Percentiles rank a stretch among this genome's conserved stretches.
These are phyloP conservation scores for Magnaporthiopsis rhizophila DNA, from an alignment of 2,329 filamentous ascomycete species.

Conservation along the genomic window DNA sequence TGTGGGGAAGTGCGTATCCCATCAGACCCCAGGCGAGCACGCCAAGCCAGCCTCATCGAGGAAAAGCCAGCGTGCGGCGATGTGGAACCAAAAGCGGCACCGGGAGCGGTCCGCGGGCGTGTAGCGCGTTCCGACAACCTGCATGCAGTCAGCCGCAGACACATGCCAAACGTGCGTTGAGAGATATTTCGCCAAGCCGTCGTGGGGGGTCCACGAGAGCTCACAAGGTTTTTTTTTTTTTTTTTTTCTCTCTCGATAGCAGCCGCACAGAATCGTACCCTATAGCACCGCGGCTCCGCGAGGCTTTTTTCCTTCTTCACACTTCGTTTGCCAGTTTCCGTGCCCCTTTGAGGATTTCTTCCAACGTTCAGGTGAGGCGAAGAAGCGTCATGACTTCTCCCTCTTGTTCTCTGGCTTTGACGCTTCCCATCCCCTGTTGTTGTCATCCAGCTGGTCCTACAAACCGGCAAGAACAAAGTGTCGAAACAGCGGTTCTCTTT, in stretches of 20 bases:
- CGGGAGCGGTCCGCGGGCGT: neutral
- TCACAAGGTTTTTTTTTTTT: neutral
- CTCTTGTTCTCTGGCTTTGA: too few relatives aligned
- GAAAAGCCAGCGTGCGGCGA: neutral
- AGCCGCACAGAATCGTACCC: too few relatives aligned
- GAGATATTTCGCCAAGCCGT: neutral
- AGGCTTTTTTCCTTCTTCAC: too few relatives aligned
- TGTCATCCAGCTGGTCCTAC: too few relatives aligned
- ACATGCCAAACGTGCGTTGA: neutral
- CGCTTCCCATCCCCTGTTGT: too few relatives aligned
- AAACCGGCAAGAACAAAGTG: too few relatives aligned
- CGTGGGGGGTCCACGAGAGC: neutral
- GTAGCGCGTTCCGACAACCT: neutral
- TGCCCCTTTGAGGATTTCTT: too few relatives aligned
- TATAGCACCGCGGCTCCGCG: neutral
- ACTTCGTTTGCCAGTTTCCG: too few relatives aligned
- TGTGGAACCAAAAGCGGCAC: neutral
- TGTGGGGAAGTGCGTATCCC: neutral
- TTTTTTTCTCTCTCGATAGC: neutral
- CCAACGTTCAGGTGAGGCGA: too few relatives aligned
- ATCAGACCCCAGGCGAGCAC: neutral
- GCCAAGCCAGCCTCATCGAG: neutral
- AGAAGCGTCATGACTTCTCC: too few relatives aligned
- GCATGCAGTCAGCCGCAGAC: neutral
- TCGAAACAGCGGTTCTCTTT: too few relatives aligned